Evolutionary conservation across 2,329 filamentous ascomycete genomes (phyloP).

Genomic region (Exophiala bonariae): DNA sequence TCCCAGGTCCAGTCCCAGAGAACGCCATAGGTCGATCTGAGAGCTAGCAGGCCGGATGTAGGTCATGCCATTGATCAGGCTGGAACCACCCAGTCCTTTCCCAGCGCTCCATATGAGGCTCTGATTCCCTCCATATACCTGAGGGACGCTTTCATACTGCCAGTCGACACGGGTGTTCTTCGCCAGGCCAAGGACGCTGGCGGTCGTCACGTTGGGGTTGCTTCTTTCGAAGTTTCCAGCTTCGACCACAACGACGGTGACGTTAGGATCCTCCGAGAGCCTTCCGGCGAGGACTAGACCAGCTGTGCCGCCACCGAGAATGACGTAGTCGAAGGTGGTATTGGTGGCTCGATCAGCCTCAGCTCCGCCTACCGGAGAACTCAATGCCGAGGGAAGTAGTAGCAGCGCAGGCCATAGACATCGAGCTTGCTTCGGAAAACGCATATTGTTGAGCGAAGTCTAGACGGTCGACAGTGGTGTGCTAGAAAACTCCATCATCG

Average conservation of each 20-base stretch:
- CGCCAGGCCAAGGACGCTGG: conserved; percentile 2
- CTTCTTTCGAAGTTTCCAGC: conserved; percentile 9
- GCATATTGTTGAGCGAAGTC: no score
- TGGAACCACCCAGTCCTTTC: conserved; percentile 44
- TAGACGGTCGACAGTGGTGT: no score
- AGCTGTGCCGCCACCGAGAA: conserved; percentile 16
- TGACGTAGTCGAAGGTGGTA: conserved; percentile 12
- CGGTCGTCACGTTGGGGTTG: conserved; percentile 9
- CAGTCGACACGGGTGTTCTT: conserved; percentile 6
- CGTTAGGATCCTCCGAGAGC: conserved; percentile 7
- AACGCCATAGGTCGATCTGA: conserved; percentile 40
- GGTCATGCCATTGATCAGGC: conserved; percentile 46
- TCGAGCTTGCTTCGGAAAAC: no score
- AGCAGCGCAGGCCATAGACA: no score
- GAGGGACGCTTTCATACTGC: conserved; percentile 8
- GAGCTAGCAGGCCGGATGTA: conserved; percentile 33
- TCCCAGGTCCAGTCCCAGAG: conserved; percentile 33
- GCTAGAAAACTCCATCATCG: no score
- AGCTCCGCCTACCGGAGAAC: no score
- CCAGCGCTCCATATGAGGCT: conserved; percentile 7
- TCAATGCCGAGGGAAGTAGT: no score
- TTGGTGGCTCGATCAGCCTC: no score
- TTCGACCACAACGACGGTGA: conserved; percentile 11
- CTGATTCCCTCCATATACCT: conserved; percentile 6
- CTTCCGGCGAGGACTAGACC: conserved; percentile 9